These are phyloP conservation scores for Vickermania spadyakhi DNA, from an alignment of 208 protist genomes.

Conservation along the genomic window DNA sequence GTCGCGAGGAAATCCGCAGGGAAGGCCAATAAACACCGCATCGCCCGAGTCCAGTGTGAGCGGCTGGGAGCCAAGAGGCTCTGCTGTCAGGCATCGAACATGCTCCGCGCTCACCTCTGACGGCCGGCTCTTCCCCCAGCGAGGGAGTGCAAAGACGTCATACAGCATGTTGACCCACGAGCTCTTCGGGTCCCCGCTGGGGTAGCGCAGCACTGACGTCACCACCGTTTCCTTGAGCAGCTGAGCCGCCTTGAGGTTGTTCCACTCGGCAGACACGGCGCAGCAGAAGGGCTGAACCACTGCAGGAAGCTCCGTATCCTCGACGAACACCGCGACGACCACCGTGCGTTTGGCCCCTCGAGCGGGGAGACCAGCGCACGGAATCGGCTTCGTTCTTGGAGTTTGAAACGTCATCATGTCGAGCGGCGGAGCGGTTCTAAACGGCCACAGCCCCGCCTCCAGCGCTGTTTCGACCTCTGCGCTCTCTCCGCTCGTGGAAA, in stretches of 20 bases:
- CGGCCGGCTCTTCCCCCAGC: background rate
- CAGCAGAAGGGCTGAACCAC: slow-evolving; percentile 30
- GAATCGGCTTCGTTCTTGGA: slow-evolving; percentile 25
- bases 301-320: slow-evolving; percentile 9
- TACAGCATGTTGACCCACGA: too few relatives aligned
- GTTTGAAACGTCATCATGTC: slow-evolving; percentile 31
- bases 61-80: background rate
- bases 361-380: slow-evolving; percentile 2
- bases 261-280: slow-evolving; percentile 33
- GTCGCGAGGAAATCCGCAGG: background rate
- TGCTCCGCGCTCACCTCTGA: background rate
- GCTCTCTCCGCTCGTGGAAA: background rate
- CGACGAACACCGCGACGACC: slow-evolving; percentile 33
- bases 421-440: slow-evolving; percentile 36
- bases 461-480: background rate
- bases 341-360: background rate
- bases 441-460: slow-evolving; percentile 37
- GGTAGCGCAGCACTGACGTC: background rate
- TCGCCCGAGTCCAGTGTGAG: background rate
- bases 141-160: background rate
- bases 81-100: background rate
- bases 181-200: background rate
- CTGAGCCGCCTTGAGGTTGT: slow-evolving; percentile 23
- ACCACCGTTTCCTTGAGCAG: slow-evolving; percentile 23
- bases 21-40: background rate